Evolutionary conservation across 805 yeast genomes (phyloP).

Genomic region (Metschnikowia orientalis): DNA sequence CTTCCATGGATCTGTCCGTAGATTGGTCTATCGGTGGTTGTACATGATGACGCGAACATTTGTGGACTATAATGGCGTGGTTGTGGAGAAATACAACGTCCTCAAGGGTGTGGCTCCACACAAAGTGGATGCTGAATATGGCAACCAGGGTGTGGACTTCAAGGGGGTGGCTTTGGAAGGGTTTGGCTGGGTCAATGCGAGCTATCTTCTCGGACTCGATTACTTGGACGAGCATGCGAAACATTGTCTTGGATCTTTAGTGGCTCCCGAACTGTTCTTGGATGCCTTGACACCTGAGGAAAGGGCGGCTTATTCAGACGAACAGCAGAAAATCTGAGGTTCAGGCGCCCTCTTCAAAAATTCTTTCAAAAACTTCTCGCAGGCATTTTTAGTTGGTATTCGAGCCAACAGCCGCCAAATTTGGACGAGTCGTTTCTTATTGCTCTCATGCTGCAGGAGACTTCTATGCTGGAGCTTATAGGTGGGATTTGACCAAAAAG

Average conservation of each 20-base stretch:
- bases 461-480: no score
- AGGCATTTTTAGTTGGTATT: no score
- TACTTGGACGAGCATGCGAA: conserved; percentile 61
- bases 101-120: conserved; percentile 81
- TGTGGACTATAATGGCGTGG: conserved; percentile 90
- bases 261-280: conserved; percentile 66
- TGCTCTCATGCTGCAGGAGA: no score
- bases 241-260: conserved; percentile 74
- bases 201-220: conserved; percentile 69
- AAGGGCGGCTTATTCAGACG: no score
- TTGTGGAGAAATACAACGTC: conserved; percentile 93
- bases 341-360: no score
- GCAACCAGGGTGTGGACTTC: conserved; percentile 91
- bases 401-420: no score
- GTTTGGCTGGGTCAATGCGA: conserved; percentile 97
- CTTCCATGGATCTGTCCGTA: conserved; percentile 53
- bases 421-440: no score
- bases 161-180: conserved; percentile 95
- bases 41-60: conserved; percentile 82
- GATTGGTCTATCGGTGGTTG: conserved; percentile 86
- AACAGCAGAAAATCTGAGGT: no score
- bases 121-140: conserved; percentile 91
- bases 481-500: no score
- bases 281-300: conserved; percentile 27
- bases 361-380: no score